phyloP scores from a whole-genome alignment of 75 land plant genomes.

The Chamaecyparis obtusa region DNA sequence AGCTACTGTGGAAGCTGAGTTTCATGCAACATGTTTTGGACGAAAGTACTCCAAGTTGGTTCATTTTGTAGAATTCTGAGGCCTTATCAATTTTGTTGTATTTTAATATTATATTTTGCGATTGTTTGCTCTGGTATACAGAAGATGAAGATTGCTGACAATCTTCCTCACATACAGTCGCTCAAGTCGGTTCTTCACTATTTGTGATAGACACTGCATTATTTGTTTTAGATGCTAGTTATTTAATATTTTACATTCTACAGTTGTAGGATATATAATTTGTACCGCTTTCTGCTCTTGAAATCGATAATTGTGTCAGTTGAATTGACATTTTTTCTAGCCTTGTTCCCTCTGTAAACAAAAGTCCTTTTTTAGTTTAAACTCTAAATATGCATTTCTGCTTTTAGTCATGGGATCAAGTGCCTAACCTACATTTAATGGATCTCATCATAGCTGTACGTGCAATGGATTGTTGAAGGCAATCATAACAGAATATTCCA shows the following conservation, averaged over 20 bases:
- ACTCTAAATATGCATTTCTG: too few relatives aligned
- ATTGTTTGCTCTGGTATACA: neutral
- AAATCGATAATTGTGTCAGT: too few relatives aligned
- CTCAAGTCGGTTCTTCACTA: neutral
- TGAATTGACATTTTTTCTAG: too few relatives aligned
- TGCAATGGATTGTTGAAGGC: too few relatives aligned
- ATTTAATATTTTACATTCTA: neutral
- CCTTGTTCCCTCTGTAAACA: too few relatives aligned
- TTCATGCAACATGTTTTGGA: neutral
- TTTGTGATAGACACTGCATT: neutral
- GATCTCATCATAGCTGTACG: too few relatives aligned
- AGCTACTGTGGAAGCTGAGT: neutral
- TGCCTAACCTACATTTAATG: too few relatives aligned
- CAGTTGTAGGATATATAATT: neutral
- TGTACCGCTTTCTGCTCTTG: neutral
- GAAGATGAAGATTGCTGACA: neutral
- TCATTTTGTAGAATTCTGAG: slow-evolving; percentile 1
- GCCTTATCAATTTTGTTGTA: slow-evolving; percentile 9
- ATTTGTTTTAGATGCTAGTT: neutral
- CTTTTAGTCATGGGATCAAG: too few relatives aligned
- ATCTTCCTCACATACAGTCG: neutral
- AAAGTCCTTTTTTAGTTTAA: too few relatives aligned
- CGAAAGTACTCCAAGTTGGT: neutral
- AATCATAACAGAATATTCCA: too few relatives aligned
- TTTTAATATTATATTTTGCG: neutral